Evolutionary conservation across 306 rosid species (phyloP), one percentile per base, ranked within the genome.

Genomic region (Biancaea sappan): DNA sequence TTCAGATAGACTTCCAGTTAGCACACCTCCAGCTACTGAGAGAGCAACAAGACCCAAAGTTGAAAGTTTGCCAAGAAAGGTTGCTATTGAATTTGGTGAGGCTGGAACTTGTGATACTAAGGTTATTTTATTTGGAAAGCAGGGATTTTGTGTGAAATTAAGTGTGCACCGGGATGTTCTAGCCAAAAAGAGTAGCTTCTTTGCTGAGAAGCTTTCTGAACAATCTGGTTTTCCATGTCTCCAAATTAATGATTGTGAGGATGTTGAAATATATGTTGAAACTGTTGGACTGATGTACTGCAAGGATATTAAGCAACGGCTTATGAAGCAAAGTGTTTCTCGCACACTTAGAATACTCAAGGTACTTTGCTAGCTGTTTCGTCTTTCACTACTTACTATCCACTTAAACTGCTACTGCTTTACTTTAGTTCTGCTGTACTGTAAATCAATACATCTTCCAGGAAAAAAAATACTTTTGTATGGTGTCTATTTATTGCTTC

Each of bases 51-150:
- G 88, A 66, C 90, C 93, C 60, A 90, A 88, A 80, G 68, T 82
- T 31, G 98, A 88, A 53, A 77, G 75, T 59, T 70, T 88, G 83
- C 98, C 97, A 0, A 91, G 91, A 83, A 93, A 93, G 86, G 91
- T 93, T 35, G 93, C 98, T 59, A 86, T 91, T 83, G 98, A 93
- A 91, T 91, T 93, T 86, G 98, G 96, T 76, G 97, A 93, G 79
- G 85, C 92, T 40, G 92, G 98, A 81, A 91, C 91, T 31, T 87
- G 90, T 82, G 89, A 93, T 80, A 44, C 88, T 77, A 91, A 88
- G 88, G 84, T 93, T 73, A 57, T 89, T 74, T 62, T 93, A 47
- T 77, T 80, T 19, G 98, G 98, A 65, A 93, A 88, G 89, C 97
- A 89, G 65, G 98, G 98, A 25, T 91, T 93, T 76, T 89, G 88